phyloP scores from a whole-genome alignment of 108 stramenopile species.

The Cyclotella kingstonii region DNA sequence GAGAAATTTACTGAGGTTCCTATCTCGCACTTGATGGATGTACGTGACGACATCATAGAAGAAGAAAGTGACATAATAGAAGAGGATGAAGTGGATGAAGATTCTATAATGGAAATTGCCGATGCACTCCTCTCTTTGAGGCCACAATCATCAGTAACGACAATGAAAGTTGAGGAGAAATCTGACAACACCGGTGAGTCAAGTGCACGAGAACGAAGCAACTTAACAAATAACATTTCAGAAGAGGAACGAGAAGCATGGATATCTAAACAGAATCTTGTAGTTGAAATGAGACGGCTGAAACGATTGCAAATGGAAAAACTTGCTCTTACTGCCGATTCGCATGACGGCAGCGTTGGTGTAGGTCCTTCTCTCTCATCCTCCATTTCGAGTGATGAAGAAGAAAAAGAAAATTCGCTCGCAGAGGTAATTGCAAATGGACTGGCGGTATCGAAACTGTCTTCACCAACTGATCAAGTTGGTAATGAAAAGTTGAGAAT shows the following conservation, averaged over 20 bases:
- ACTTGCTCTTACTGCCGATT: too few species aligned
- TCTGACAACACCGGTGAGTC: background rate
- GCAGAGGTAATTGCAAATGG: too few species aligned
- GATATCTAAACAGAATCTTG: constrained; percentile 9
- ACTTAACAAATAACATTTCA: background rate
- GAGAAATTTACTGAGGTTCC: too few species aligned
- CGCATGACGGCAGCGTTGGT: too few species aligned
- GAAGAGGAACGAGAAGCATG: background rate
- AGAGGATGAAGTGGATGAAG: constrained; percentile 7
- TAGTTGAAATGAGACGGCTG: background rate
- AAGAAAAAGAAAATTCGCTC: too few species aligned
- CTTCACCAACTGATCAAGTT: too few species aligned
- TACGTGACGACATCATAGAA: too few species aligned
- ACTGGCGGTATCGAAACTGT: too few species aligned
- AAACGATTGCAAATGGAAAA: background rate
- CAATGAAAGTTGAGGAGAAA: background rate
- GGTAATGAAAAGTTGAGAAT: too few species aligned
- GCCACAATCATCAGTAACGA: background rate
- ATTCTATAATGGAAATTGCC: constrained; percentile 26
- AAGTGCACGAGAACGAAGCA: background rate
- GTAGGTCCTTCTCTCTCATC: too few species aligned
- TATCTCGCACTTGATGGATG: too few species aligned
- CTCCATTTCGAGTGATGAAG: too few species aligned
- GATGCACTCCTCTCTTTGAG: constrained; percentile 12
- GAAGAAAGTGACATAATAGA: background rate